Conservation (phyloP, 1,284 basidiomycete genomes). For the Cryptococcus jaspeensis region DNA sequence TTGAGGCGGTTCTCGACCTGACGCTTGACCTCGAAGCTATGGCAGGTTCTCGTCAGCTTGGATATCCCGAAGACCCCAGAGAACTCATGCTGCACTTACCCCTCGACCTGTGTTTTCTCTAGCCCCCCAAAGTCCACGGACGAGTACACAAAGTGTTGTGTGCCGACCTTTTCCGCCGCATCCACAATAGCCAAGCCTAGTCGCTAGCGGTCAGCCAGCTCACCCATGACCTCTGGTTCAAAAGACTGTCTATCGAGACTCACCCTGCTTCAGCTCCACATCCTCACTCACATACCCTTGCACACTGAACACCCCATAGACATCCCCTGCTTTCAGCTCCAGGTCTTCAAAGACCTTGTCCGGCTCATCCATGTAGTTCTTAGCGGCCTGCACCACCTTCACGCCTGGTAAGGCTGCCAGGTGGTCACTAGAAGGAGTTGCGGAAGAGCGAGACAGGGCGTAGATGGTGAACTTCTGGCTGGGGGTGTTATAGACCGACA, state of each 20-base stretch:
- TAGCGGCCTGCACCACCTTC: slow-evolving; percentile 17
- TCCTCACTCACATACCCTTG: slow-evolving; percentile 27
- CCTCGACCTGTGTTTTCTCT: slow-evolving; percentile 11
- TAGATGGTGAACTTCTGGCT: slow-evolving; percentile 20
- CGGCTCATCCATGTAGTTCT: slow-evolving; percentile 29
- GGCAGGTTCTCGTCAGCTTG: background rate
- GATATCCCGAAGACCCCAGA: background rate
- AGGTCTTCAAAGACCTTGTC: slow-evolving; percentile 17
- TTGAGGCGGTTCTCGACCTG: slow-evolving; percentile 20
- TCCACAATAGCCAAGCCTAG: too few relatives aligned
- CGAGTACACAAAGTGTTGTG: slow-evolving; percentile 52
- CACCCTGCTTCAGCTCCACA: slow-evolving; percentile 25
- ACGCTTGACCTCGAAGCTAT: slow-evolving; percentile 27
- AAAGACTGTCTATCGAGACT: too few relatives aligned
- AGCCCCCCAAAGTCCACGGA: slow-evolving; percentile 20
- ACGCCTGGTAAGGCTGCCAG: slow-evolving; percentile 30
- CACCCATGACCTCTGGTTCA: too few relatives aligned
- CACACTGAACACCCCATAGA: slow-evolving; percentile 31
- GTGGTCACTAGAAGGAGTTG: slow-evolving; percentile 10
- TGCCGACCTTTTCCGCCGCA: too few relatives aligned
- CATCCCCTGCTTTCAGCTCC: slow-evolving; percentile 18
- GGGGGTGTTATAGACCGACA: slow-evolving; percentile 18
- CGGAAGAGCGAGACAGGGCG: slow-evolving; percentile 23
- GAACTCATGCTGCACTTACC: slow-evolving; percentile 12
- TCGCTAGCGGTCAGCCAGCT: too few relatives aligned